Evolutionary conservation across 83 land plant genomes (phyloP).

Genomic region (Thuja plicata): DNA sequence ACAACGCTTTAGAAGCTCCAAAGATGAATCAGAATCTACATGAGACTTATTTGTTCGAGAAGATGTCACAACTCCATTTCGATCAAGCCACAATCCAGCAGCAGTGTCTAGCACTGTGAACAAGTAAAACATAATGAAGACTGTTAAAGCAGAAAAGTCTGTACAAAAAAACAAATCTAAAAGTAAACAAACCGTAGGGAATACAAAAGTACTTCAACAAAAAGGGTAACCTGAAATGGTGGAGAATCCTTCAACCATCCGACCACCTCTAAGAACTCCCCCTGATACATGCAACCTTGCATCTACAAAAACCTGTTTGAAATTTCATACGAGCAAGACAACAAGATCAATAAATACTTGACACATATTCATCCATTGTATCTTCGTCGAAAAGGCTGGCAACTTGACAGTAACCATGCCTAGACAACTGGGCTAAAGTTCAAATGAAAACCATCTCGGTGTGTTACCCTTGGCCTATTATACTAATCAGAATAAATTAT

Average conservation of each 20-base stretch:
- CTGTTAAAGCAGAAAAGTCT: neutral
- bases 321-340: neutral
- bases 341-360: neutral
- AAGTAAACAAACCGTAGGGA: neutral
- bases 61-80: slow-evolving; percentile 78
- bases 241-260: slow-evolving; percentile 75
- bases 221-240: slow-evolving; percentile 69
- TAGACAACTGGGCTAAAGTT: neutral
- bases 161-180: neutral
- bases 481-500: neutral
- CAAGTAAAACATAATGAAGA: slow-evolving; percentile 6
- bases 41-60: slow-evolving; percentile 53
- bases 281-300: slow-evolving; percentile 93
- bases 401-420: neutral
- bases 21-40: slow-evolving; percentile 50
- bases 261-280: slow-evolving; percentile 84
- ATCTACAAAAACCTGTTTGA: slow-evolving; percentile 82
- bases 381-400: neutral
- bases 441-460: neutral
- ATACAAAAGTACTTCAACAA: neutral
- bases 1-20: slow-evolving; percentile 84
- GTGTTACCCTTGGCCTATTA: neutral
- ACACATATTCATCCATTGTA: neutral
- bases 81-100: slow-evolving; percentile 91
- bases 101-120: slow-evolving; percentile 84